Conservation (phyloP, 495 filamentous ascomycete species). For the Parathielavia appendiculata region DNA sequence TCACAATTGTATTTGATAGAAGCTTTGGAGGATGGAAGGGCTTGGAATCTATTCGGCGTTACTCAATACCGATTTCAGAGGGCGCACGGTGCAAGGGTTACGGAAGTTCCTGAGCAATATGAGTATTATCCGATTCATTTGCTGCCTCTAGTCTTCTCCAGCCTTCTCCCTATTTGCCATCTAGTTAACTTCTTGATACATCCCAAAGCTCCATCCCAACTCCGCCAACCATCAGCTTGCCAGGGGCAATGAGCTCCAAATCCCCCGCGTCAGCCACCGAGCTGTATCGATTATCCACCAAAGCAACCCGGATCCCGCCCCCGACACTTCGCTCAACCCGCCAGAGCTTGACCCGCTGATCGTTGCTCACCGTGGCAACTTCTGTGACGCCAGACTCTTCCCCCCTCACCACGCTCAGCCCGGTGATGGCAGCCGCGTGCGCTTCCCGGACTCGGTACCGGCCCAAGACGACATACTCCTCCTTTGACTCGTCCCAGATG, state of each 20-base stretch:
- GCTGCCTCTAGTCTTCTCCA: neutral
- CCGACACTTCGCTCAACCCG: constrained; percentile 24
- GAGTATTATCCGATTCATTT: neutral
- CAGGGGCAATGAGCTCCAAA: constrained; percentile 21
- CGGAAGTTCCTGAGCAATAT: no score
- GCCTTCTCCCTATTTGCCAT: neutral
- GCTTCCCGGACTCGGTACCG: constrained; percentile 62
- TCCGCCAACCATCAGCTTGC: constrained; percentile 27
- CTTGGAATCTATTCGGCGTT: no score
- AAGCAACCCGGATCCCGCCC: constrained; percentile 33
- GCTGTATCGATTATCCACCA: constrained; percentile 52
- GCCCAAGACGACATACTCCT: constrained; percentile 22
- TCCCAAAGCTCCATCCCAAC: constrained; percentile 31
- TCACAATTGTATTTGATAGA: no score
- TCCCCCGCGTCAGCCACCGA: constrained; percentile 57
- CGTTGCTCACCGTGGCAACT: constrained; percentile 64
- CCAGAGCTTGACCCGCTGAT: constrained; percentile 81
- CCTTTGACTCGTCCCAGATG: constrained; percentile 4
- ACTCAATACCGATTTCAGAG: neutral
- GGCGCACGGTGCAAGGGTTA: neutral
- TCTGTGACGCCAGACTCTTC: constrained; percentile 16
- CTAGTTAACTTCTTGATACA: neutral
- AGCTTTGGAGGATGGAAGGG: no score
- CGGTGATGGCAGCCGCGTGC: constrained; percentile 76
- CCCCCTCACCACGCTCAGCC: constrained; percentile 43